A percentile compares a stretch with the other conserved stretches of the same genome.
Conservation (phyloP, 2,329 filamentous ascomycete species). For the Colletotrichum phormii region DNA sequence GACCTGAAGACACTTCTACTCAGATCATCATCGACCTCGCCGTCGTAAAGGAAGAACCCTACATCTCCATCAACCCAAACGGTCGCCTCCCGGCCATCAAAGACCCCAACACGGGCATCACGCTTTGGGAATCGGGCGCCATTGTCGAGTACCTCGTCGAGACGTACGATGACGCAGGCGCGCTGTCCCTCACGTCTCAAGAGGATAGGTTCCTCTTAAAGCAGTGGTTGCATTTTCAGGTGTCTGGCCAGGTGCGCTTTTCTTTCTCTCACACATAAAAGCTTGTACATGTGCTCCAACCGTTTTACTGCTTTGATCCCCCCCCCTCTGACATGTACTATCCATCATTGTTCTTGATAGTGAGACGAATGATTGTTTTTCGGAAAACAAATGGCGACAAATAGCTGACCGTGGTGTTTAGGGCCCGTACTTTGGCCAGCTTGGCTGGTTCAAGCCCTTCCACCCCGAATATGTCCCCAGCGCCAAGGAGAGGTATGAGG, state of each 20-base stretch:
- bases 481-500: slow-evolving; percentile 46
- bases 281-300: not conserved
- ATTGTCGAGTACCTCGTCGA: slow-evolving; percentile 47
- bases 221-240: slow-evolving; percentile 27
- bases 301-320: not conserved
- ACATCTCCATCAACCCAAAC: slow-evolving; percentile 48
- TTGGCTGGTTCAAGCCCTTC: slow-evolving; percentile 48
- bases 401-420: slow-evolving; percentile 37
- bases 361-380: too few species aligned
- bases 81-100: slow-evolving; percentile 48
- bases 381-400: too few species aligned
- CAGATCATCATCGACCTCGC: slow-evolving; percentile 38
- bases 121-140: slow-evolving; percentile 45
- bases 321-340: too few species aligned
- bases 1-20: too few species aligned
- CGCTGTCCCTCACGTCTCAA: slow-evolving; percentile 41
- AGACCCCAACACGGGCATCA: slow-evolving; percentile 49
- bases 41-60: slow-evolving; percentile 42
- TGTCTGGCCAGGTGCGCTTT: slow-evolving; percentile 24
- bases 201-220: slow-evolving; percentile 43
- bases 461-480: slow-evolving; percentile 44
- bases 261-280: not conserved
- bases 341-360: too few species aligned
- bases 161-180: slow-evolving; percentile 43
- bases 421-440: slow-evolving; percentile 58